Evolutionary conservation across 2,329 filamentous ascomycete species (phyloP), one percentile per base, ranked within the genome.

Genomic region (Endothia cerciana): DNA sequence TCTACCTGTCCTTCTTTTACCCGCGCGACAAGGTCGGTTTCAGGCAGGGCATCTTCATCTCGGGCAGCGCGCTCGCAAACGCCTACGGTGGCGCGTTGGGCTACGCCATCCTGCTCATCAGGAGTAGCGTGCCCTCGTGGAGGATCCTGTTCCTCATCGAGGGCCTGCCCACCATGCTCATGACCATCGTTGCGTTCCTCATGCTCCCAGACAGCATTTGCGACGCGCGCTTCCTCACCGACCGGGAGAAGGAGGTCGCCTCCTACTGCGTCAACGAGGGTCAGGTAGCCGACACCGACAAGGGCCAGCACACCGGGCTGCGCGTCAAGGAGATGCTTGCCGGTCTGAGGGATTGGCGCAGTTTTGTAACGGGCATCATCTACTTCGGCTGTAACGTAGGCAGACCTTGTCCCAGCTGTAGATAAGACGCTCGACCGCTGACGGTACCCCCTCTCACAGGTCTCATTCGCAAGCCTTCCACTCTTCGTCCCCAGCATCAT

Each of bases 1-100:
- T 72, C 13, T 78, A 76, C 17, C 74, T 87, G 0, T 83, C 81
- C 0, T 87, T 86, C 73, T 87, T 88, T 76, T 89, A 89, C 71
- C 80, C 84, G 8, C 78, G 86, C 17, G 78, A 84, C 43, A 84
- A 85, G 69, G 75, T 88, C 15, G 86, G 86, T 40, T 77, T 87
- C 38, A 78, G 86, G 3, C 82, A 82, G 61, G 86, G 85, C 2
- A 73, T 88, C 28, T 89, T 87, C 69, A 70, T 83, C 15, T 79
- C 80, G 25, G 79, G 80, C 0, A 74, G 74, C 2, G 77, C 77
- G 1, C 69, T 77, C 7, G 77, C 77, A 3, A 78, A 78, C 51
- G 77, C 75, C 4, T 77, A 79, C 64, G 77, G 77, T 3, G 72
- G 74, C 6, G 75, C 77, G 3, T 73, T 83, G 10, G 77, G 76